phyloP scores from a whole-genome alignment of 2,329 filamentous ascomycete species.

The Aspergillus luchuensis region DNA sequence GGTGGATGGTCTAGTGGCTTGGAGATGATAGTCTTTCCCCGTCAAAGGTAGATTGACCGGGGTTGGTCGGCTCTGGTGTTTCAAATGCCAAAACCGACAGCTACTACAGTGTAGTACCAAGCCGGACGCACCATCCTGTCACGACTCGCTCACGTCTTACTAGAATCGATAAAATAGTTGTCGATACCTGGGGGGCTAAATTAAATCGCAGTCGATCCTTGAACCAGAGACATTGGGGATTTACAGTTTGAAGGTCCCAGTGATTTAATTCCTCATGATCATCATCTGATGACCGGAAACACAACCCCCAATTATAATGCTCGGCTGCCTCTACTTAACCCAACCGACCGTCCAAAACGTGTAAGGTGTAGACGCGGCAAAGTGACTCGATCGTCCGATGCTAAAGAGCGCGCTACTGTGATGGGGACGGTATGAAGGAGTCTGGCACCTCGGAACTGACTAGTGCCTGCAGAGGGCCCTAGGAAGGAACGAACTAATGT shows the following conservation, averaged over 20 bases:
- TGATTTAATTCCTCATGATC: neutral
- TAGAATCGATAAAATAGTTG: too few relatives aligned
- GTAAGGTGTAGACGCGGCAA: constrained; percentile 5
- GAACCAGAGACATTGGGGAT: neutral
- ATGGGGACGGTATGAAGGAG: constrained; percentile 4
- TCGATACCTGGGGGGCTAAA: neutral
- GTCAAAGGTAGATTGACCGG: neutral
- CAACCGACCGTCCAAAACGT: constrained; percentile 1
- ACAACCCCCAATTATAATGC: neutral
- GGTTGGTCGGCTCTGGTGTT: constrained; percentile 1
- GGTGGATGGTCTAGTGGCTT: neutral
- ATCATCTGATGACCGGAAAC: constrained; percentile 1
- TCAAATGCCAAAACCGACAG: neutral
- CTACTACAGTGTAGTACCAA: neutral
- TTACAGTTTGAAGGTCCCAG: neutral
- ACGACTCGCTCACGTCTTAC: neutral
- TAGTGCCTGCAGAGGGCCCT: neutral
- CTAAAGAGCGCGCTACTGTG: neutral
- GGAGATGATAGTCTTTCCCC: neutral
- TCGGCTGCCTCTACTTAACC: neutral
- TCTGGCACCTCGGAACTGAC: neutral
- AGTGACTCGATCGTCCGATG: constrained; percentile 8
- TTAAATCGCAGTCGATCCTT: neutral
- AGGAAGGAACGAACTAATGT: neutral
- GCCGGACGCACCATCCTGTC: neutral